Base-by-base conservation (phyloP, 2,329 filamentous ascomycete genomes). In the Phialophora expanda region DNA sequence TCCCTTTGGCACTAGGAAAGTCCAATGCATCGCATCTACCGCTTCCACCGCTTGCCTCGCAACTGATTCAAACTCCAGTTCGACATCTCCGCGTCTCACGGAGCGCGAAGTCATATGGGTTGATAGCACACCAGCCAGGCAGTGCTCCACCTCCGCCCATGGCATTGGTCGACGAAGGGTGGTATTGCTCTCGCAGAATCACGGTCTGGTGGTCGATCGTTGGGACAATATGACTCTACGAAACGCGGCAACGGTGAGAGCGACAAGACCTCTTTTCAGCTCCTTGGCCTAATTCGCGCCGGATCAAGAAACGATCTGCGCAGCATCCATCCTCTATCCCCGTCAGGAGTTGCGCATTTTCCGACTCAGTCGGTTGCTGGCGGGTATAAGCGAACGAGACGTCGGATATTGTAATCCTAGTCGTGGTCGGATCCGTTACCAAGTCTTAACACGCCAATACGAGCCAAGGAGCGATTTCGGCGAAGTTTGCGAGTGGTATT, bases 251-350 rank as follows among this genome's bases (percentile, higher is more conserved):
- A 54, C 59, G 50, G 50, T 53, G 50, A 41, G 24, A 44, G 38
- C 24, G 22, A 32, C 59, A 38, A 17, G 20, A 48, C 26, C 59
- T 62, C 24, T 55, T 44, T 62, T 65, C 62, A 65, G 62, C 62
- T 65, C 55, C 22, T 38, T 20, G 62, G 50, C 62, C 56, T 46
- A 41, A 55, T 17, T 34, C 56, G 44, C 12, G 56, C 55, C 56
- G 53, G 9, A 59, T 64, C 26, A 14, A 64, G 61, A 6, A 59
- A 50, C 22, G 61, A 64, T 64, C 61, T 64, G 55, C 61, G 38
- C 14, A 17, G 38, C 56, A 30, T 38, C 32, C 46, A 54, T 41
- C 32, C 28, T 41, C 54, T 63, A 44, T 53, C 14, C 20, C 4
- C 48, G 48, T 51, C 20, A 22, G 48, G 5, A n/a, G 38, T 44